Evolutionary conservation across 352 stramenopile genomes (phyloP), one percentile per base, ranked within the genome.

Genomic region (Globisporangium spiculum): DNA sequence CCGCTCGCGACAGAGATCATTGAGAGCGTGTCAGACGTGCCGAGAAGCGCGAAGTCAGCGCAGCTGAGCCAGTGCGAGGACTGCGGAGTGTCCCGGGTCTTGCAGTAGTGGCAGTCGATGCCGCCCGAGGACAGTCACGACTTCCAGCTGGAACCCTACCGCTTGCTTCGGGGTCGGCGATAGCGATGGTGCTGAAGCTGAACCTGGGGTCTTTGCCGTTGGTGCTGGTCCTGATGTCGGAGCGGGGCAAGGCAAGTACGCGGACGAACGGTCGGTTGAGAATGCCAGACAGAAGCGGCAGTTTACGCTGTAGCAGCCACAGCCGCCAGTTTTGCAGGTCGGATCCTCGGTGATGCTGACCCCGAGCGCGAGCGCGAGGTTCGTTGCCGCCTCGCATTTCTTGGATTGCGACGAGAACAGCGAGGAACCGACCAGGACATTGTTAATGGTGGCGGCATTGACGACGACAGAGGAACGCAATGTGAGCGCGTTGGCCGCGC

Each of bases 81-180:
- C 18, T 36, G 18, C 1, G 27, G 0, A 3, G 46, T 67, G 14
- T 54, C 61, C 7, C 48, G 34, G 46, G 60, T 65, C 69, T 78
- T 58, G 62, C 75, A 81, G 44, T 70, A 56, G 9, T 72, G 75
- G n/a, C 72, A 81, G 1, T 72, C 72, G n/a, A 71, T 12, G 0
- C 72, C 75, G 24, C 75, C 75, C 12, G 24, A 22, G 16, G 22
- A 38, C 72, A 81, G 5, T 50, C 2, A 27, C 27, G 20, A 32
- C 57, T 38, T 63, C 68, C 56, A 60, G 27, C 18, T 41, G 60
- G 9, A 24, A n/a, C 1, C 8, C 64, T 44, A 46, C 32, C 10
- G 20, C 30, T 10, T 57, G 41, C 41, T 50, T 18, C 41, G 16
- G 41, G 5, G 41, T 50, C 1, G 16, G 41, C 16, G 41, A 20